Base-by-base conservation (phyloP, 176 grass and related monocot genomes). In the Bonia amplexicaulis region DNA sequence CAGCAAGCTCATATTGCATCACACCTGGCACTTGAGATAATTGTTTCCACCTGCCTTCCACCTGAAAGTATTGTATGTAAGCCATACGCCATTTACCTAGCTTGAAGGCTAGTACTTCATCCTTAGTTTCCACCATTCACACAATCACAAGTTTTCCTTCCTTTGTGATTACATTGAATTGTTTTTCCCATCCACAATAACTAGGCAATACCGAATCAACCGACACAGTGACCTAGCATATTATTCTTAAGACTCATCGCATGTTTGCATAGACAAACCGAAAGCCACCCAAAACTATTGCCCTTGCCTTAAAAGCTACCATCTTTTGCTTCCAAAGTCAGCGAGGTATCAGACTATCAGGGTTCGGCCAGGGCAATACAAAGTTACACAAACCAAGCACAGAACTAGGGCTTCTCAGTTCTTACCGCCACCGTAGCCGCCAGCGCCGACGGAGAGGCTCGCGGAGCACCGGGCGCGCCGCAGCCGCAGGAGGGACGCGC, bases 371-470 rank as follows among this genome's bases (percentile, higher is more conserved):
- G n/a, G 2, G 8, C 23, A 72, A 17, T 35, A 49, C 26, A 40
- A 39, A 16, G 65, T 33, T 2, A 20, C 37, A 31, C 40, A 62
- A 14, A 35, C 0, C 19, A 73, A 65, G 26, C 12, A 60, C 41
- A 52, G n/a, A 60, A 40, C 39, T 20, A 84, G 13, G 29, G 39
- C 13, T 68, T 44, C 4, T 53, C 41, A 48, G 60, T 15, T 64
- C 82, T 88, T 90, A 97, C 94, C 90, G 46, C 73, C 48, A 33
- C 68, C 80, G 15, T 81, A 86, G 63, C 82, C 76, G 2, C 79
- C 86, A 19, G 85, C 26, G 53, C 81, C 65, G 13, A 92, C 64
- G 44, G 91, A 92, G 80, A 93, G 68, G 66, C 81, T 84, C 75
- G 84, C 60, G 20, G 91, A 57, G 77, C 91, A 96, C 59, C 74